phyloP scores from a whole-genome alignment of 192 early-diverging fungal species.

The Coemansia pectinata region DNA sequence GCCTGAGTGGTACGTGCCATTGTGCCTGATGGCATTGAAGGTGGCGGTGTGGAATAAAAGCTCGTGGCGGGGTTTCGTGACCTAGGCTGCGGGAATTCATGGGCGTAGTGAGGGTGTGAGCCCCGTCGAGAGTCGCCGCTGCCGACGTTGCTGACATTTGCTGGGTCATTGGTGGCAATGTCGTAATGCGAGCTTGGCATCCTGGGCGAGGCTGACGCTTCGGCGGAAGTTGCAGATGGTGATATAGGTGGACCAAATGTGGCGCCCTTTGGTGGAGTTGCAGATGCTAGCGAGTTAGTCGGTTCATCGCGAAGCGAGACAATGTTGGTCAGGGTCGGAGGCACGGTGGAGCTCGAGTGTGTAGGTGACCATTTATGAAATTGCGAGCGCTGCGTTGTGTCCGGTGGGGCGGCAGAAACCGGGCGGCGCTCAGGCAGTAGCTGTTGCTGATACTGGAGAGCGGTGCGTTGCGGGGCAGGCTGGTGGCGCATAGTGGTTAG shows the following conservation, averaged over 20 bases:
- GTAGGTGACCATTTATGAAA: neutral
- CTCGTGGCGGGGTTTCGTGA: conserved; percentile 14
- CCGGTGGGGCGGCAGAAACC: neutral
- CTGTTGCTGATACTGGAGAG: conserved; percentile 1
- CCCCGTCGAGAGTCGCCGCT: neutral
- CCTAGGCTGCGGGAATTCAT: conserved; percentile 10
- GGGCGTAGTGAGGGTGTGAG: neutral
- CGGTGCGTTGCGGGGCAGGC: conserved; percentile 5
- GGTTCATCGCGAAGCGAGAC: conserved; percentile 12
- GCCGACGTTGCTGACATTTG: neutral
- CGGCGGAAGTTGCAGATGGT: neutral
- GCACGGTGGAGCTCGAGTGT: conserved; percentile 4
- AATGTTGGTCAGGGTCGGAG: conserved; percentile 38
- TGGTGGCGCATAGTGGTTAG: conserved; percentile 23
- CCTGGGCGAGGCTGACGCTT: conserved; percentile 10
- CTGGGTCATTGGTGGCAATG: neutral
- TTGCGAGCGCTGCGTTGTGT: neutral
- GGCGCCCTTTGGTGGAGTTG: neutral
- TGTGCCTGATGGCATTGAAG: conserved; percentile 13
- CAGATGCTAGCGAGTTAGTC: neutral
- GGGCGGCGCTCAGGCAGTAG: neutral
- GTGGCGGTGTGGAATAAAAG: conserved; percentile 18
- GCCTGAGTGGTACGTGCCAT: conserved; percentile 3
- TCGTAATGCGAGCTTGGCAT: neutral
- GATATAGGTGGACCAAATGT: neutral